Evolutionary conservation across 2,329 filamentous ascomycete species (phyloP).

Genomic region (Aspergillus calidoustus): DNA sequence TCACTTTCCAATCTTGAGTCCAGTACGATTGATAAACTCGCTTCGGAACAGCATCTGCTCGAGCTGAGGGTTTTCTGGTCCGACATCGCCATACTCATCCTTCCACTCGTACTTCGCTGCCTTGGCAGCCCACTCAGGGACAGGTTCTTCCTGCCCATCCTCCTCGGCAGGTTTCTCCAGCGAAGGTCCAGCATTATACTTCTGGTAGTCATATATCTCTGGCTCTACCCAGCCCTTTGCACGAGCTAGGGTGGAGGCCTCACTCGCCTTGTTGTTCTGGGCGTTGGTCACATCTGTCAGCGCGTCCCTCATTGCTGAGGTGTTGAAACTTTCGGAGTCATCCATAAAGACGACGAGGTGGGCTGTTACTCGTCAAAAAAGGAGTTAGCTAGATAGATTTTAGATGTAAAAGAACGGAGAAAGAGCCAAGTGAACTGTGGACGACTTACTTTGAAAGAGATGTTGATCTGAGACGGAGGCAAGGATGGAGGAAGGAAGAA

Average conservation of each 20-base stretch:
- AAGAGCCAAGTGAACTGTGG: neutral
- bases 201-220: slow-evolving; percentile 43
- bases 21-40: slow-evolving; percentile 56
- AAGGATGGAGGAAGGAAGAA: neutral
- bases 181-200: slow-evolving; percentile 29
- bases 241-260: slow-evolving; percentile 37
- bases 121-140: slow-evolving; percentile 57
- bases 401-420: neutral
- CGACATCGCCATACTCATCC: slow-evolving; percentile 85
- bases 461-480: slow-evolving; percentile 2
- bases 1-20: slow-evolving; percentile 68
- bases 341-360: slow-evolving; percentile 1
- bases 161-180: slow-evolving; percentile 26
- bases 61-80: slow-evolving; percentile 69
- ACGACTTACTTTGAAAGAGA: neutral
- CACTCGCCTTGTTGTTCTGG: slow-evolving; percentile 30
- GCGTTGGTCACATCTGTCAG: slow-evolving; percentile 26
- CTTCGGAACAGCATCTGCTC: slow-evolving; percentile 75
- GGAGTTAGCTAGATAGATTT: neutral
- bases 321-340: slow-evolving; percentile 28
- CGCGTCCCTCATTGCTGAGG: slow-evolving; percentile 27
- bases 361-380: neutral
- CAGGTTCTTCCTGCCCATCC: slow-evolving; percentile 22
- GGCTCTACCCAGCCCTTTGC: slow-evolving; percentile 46
- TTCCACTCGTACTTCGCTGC: slow-evolving; percentile 80